Evolutionary conservation across 2,329 filamentous ascomycete genomes (phyloP).

Genomic region (Arthroderma sp.): DNA sequence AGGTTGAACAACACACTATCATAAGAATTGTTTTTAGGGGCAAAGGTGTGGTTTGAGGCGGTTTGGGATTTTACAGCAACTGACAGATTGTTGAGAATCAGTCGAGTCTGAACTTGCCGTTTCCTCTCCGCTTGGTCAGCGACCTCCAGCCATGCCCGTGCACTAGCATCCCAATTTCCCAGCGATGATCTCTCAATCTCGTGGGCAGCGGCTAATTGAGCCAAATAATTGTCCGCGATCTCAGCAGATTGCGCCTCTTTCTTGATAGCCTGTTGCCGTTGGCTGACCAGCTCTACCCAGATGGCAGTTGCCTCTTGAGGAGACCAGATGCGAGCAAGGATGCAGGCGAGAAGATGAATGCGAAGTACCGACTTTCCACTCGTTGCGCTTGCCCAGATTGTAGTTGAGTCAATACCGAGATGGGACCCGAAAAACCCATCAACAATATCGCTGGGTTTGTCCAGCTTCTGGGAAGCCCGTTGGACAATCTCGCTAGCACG

Average conservation of each 20-base stretch:
- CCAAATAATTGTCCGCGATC: neutral
- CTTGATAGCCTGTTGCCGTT: neutral
- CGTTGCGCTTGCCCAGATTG: constrained; percentile 13
- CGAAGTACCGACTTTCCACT: constrained; percentile 17
- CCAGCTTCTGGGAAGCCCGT: too few species aligned
- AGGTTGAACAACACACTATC: constrained; percentile 13
- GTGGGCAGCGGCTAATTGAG: neutral
- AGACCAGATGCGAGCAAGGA: constrained; percentile 18
- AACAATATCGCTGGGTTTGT: too few species aligned
- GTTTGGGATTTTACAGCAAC: neutral
- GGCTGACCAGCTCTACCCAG: constrained; percentile 19
- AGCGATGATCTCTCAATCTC: constrained; percentile 6
- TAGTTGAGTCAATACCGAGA: constrained; percentile 6
- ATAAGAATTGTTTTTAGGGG: neutral
- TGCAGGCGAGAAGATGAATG: constrained; percentile 23
- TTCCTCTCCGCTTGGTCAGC: constrained; percentile 17
- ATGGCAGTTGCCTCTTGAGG: constrained; percentile 17
- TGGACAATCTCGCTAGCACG: too few species aligned
- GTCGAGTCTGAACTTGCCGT: neutral
- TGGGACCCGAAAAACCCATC: too few species aligned
- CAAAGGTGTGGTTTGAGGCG: too few species aligned
- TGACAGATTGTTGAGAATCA: neutral
- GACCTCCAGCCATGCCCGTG: constrained; percentile 24
- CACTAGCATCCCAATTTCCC: constrained; percentile 27
- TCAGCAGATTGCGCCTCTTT: neutral